Evolutionary conservation across 208 protist species (phyloP), one percentile per base, ranked within the genome.

Genomic region (Leishmania tarentolae): DNA sequence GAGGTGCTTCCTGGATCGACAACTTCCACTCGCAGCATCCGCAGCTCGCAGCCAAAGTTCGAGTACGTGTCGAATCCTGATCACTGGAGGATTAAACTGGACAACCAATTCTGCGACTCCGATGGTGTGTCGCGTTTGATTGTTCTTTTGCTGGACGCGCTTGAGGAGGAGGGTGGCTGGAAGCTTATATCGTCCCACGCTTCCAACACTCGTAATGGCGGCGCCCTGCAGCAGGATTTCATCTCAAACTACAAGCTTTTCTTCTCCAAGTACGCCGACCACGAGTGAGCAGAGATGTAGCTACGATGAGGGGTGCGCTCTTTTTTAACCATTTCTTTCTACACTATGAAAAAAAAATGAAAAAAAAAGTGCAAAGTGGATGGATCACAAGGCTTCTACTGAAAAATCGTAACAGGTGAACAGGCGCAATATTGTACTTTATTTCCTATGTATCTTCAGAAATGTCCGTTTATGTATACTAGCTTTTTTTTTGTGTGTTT

Each of bases 121-220:
- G 89, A 95, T 13, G 95, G 92, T 37, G 89, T 95, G 68, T 96
- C 93, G 17, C 88, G 90, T 31, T 66, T 98, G 68, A 94, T 96
- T 84, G 86, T 98, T 40, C 81, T 95, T 81, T 81, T 98, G 17
- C 82, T 98, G n/a, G 93, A 98, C 74, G 91, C 93, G 4, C 78
- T 98, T 71, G 93, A 96, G 86, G 90, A 94, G 77, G 95, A 98
- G 56, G 95, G 95, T 5, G 92, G 90, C 74, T 98, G 95, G 93
- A 94, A 85, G 24, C 86, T 98, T 24, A 83, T 92, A 24, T 94
- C 93, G 8, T 91, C 91, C n/a, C 87, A 93, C 78, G 85, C 92
- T 47, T 88, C 87, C 44, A 90, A 42, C 37, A 24, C 84, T 17
- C 81, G 82, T 56, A 86, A 81, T 82, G 76, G 53, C 35, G 87